Evolutionary conservation across 2,329 filamentous ascomycete genomes (phyloP).

Genomic region (Fusarium sp.): DNA sequence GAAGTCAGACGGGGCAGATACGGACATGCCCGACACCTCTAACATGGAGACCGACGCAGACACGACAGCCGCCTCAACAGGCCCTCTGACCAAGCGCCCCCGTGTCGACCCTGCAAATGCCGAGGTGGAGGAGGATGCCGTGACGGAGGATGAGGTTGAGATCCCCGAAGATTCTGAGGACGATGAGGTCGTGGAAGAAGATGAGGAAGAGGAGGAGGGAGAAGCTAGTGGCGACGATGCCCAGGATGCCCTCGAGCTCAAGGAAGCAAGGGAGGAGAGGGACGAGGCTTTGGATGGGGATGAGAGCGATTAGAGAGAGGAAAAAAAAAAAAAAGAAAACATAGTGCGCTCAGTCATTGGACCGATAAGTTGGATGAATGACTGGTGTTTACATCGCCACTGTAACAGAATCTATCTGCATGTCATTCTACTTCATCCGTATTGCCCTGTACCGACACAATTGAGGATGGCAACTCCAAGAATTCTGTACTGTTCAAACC

Average conservation of each 20-base stretch:
- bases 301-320: constrained; percentile 64
- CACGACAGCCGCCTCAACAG: constrained; percentile 50
- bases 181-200: constrained; percentile 60
- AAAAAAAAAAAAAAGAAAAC: not conserved
- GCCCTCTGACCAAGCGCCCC: constrained; percentile 58
- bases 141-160: constrained; percentile 57
- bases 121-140: constrained; percentile 54
- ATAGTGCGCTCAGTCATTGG: not conserved
- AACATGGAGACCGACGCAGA: constrained; percentile 47
- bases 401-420: not conserved
- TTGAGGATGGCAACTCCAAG: not conserved
- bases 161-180: constrained; percentile 63
- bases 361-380: not conserved
- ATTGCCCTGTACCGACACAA: not conserved
- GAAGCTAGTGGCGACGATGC: constrained; percentile 66
- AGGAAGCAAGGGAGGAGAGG: constrained; percentile 60
- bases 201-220: constrained; percentile 55
- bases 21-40: constrained; percentile 54
- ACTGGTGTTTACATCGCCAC: not conserved
- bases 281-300: constrained; percentile 74
- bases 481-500: not conserved
- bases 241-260: constrained; percentile 65
- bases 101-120: constrained; percentile 58
- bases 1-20: constrained; percentile 59
- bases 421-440: not conserved